phyloP scores from a whole-genome alignment of 140 eudicot species.

The Erigeron philadelphicus region DNA sequence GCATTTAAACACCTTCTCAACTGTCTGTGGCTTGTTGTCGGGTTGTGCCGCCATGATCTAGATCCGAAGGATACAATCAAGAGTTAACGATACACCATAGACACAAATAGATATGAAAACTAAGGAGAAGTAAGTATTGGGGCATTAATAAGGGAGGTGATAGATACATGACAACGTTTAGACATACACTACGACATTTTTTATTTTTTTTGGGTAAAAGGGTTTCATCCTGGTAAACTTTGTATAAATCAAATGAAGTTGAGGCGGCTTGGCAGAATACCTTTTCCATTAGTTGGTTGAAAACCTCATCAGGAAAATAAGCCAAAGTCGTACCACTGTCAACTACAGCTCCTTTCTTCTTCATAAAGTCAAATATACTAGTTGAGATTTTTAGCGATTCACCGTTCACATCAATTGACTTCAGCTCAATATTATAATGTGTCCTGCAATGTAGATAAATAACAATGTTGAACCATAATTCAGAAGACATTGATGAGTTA shows the following conservation, averaged over 20 bases:
- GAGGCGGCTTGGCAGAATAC: no score
- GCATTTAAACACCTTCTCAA: conserved; percentile 61
- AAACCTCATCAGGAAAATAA: conserved; percentile 63
- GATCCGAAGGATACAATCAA: conserved; percentile 20
- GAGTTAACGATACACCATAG: neutral
- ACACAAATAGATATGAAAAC: no score
- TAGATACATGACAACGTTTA: no score
- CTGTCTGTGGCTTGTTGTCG: conserved; percentile 27
- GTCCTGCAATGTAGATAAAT: conserved; percentile 46
- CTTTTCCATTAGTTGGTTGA: conserved; percentile 34
- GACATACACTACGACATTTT: no score
- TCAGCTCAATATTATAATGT: conserved; percentile 66
- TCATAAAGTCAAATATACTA: conserved; percentile 35
- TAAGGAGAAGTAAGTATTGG: neutral
- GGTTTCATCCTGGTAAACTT: no score
- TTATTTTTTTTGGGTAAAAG: no score
- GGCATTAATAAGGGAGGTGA: no score
- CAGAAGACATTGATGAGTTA: no score
- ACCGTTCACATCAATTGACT: conserved; percentile 62
- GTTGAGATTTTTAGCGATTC: conserved; percentile 48
- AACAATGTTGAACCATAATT: neutral
- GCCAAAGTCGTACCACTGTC: conserved; percentile 93
- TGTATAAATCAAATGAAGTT: no score
- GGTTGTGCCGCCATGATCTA: conserved; percentile 62
- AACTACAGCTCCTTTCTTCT: conserved; percentile 45